Conservation (phyloP, 192 early-diverging fungal species). For the Coemansia aciculifera region DNA sequence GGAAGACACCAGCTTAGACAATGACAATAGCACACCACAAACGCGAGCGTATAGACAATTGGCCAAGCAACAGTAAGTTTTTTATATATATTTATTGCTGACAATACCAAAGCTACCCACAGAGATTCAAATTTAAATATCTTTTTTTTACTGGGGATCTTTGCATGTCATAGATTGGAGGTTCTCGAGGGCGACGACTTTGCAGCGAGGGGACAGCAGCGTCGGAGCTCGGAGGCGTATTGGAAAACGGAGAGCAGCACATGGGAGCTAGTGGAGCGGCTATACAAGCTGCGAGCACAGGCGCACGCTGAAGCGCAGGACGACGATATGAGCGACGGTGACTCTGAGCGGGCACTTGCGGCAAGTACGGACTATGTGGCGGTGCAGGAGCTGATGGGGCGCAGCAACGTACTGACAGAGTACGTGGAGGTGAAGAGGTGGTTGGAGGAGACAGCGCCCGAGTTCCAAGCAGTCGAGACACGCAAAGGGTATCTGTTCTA, state of each 20-base stretch:
- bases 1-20: not conserved
- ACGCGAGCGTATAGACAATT: constrained; percentile 26
- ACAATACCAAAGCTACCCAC: not conserved
- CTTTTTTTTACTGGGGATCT: not conserved
- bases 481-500: constrained; percentile 57
- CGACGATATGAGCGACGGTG: constrained; percentile 10
- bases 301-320: not conserved
- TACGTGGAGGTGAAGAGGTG: constrained; percentile 48
- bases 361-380: constrained; percentile 29
- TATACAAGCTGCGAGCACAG: constrained; percentile 37
- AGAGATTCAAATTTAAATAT: not conserved
- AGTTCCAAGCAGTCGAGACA: constrained; percentile 51
- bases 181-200: not conserved
- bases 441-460: constrained; percentile 51
- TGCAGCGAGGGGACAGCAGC: not conserved
- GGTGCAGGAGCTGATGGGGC: constrained; percentile 42
- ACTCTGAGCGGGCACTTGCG: not conserved
- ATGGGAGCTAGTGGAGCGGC: constrained; percentile 49
- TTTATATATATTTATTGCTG: not conserved
- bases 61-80: constrained; percentile 41
- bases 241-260: constrained; percentile 51
- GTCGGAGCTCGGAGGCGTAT: not conserved
- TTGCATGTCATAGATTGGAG: constrained; percentile 14
- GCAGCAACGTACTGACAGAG: constrained; percentile 33
- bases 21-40: constrained; percentile 8